Evolutionary conservation across 805 yeast species (phyloP).

Genomic region (Saccharomycopsis fodiens): DNA sequence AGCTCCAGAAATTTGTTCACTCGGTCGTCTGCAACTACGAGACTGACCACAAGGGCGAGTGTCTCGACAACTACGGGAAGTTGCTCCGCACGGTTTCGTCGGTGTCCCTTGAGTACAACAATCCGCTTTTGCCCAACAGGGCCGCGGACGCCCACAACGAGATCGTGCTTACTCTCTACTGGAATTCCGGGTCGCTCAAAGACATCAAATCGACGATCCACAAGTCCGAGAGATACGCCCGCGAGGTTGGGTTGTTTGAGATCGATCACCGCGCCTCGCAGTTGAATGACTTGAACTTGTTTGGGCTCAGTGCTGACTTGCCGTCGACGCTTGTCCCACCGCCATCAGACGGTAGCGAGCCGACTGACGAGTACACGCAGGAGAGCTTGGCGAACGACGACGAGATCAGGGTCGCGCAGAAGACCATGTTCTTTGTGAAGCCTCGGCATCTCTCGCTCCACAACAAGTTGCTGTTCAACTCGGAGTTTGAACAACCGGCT

Average conservation of each 20-base stretch:
- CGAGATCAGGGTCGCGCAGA: slow-evolving; percentile 17
- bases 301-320: slow-evolving; percentile 17
- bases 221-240: not conserved
- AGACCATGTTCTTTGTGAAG: slow-evolving; percentile 17
- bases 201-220: slow-evolving; percentile 7
- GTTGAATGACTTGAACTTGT: slow-evolving; percentile 15
- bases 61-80: slow-evolving; percentile 7
- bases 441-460: slow-evolving; percentile 16
- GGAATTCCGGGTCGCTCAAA: slow-evolving; percentile 13
- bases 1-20: not conserved
- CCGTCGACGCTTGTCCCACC: slow-evolving; percentile 10
- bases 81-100: slow-evolving; percentile 9
- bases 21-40: slow-evolving; percentile 6
- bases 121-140: slow-evolving; percentile 1
- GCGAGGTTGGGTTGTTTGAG: slow-evolving; percentile 19
- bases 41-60: slow-evolving; percentile 1
- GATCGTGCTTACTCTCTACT: slow-evolving; percentile 9
- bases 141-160: not conserved
- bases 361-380: not conserved
- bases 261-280: slow-evolving; percentile 14
- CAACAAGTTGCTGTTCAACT: slow-evolving; percentile 1
- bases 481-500: slow-evolving; percentile 7
- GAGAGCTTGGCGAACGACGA: slow-evolving; percentile 5
- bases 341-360: not conserved
- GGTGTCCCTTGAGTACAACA: slow-evolving; percentile 16